Evolutionary conservation across 805 yeast genomes (phyloP).

Genomic region (Candida bentonensis): DNA sequence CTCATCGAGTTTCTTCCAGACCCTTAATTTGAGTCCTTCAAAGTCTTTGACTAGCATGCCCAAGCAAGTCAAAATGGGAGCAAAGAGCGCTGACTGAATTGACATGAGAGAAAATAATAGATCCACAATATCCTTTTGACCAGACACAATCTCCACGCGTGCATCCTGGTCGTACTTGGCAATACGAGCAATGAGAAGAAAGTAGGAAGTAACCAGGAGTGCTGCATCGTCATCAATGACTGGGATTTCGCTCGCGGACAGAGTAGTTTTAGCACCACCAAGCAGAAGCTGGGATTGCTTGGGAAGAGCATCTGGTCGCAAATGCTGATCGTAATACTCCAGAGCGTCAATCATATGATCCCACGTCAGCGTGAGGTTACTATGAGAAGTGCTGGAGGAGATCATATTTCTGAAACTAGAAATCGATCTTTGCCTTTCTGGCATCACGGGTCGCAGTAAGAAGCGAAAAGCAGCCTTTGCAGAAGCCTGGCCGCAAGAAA

Average conservation of each 20-base stretch:
- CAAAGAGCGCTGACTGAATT: conserved; percentile 35
- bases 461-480: background rate
- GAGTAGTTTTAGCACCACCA: background rate
- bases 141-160: conserved; percentile 17
- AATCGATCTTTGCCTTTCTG: background rate
- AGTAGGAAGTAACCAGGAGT: background rate
- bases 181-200: conserved; percentile 10
- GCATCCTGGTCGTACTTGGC: conserved; percentile 27
- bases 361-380: background rate
- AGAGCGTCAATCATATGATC: conserved; percentile 1
- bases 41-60: conserved; percentile 37
- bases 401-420: background rate
- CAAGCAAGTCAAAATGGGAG: conserved; percentile 42
- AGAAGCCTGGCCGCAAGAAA: background rate
- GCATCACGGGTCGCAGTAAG: background rate
- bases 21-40: conserved; percentile 27
- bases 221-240: conserved; percentile 1
- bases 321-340: background rate
- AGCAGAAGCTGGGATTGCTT: background rate
- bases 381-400: background rate
- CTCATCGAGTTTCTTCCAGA: conserved; percentile 58
- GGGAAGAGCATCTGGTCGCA: background rate
- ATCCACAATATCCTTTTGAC: conserved; percentile 15
- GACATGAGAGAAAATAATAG: conserved; percentile 29
- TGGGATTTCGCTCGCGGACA: background rate